Evolutionary conservation across 1,139 yeast species (phyloP).

Genomic region (Scheffersomyces titani): DNA sequence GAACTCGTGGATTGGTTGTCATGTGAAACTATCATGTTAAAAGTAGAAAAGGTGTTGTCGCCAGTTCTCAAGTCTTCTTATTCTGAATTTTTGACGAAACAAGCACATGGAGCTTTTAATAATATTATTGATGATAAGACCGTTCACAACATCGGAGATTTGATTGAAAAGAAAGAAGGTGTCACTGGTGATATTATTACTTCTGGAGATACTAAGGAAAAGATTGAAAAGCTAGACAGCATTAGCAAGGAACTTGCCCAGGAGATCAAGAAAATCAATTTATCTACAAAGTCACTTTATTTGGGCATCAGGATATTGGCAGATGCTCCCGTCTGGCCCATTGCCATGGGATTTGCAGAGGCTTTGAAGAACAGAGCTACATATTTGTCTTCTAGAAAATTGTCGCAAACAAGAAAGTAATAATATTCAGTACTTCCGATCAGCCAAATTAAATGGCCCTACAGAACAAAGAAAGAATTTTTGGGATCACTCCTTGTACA

Average conservation of each 20-base stretch:
- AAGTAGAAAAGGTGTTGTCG: conserved; percentile 55
- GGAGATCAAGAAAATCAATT: conserved; percentile 37
- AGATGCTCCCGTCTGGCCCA: conserved; percentile 84
- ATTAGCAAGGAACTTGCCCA: conserved; percentile 28
- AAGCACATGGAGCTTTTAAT: conserved; percentile 57
- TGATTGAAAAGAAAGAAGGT: conserved; percentile 21
- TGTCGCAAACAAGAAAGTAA: not conserved
- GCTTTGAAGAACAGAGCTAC: conserved; percentile 70
- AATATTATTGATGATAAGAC: conserved; percentile 22
- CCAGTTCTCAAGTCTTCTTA: conserved; percentile 36
- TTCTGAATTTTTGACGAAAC: conserved; percentile 55
- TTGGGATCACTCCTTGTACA: not conserved
- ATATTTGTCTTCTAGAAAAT: conserved; percentile 9
- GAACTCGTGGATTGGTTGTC: conserved; percentile 46
- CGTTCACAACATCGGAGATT: conserved; percentile 22
- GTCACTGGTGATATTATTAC: not conserved
- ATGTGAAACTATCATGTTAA: conserved; percentile 51
- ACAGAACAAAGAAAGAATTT: not conserved
- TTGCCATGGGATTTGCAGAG: conserved; percentile 73
- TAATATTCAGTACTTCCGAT: not conserved
- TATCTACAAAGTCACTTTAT: conserved; percentile 59
- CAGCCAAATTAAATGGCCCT: not conserved
- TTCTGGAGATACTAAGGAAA: not conserved
- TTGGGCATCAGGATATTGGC: conserved; percentile 73
- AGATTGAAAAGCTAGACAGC: conserved; percentile 1